Base-by-base conservation (phyloP, 768 basidiomycete genomes). In the Phylloporus arenicola region DNA sequence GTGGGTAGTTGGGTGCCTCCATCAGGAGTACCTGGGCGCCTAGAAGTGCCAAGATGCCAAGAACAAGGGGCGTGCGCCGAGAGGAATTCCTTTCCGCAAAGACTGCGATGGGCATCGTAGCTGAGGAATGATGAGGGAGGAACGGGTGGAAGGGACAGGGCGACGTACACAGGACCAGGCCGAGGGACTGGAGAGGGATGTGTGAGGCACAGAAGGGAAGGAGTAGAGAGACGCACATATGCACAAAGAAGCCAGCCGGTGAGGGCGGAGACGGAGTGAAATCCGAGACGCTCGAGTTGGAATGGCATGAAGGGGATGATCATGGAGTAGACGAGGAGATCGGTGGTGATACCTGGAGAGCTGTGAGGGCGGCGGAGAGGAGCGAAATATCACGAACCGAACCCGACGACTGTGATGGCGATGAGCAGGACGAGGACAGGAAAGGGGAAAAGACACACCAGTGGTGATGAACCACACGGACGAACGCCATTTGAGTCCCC, bases 261-360 rank as follows among this genome's bases (percentile, higher is more conserved):
- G 27, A 74, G 71, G 2, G 72, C 68, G 30, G 81, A 82, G 20
- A 81, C 73, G 11, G 65, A 48, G 8, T 61, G 58, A 50, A 78
- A 78, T 0, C 71, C 64, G 42, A 83, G 70, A 6, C 50, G 61
- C 56, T 82, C 75, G 20, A 84, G 74, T 30, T 80, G 81, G 57
- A 83, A 84, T 2, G 83, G 82, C 50, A 83, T 72, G 27, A 83
- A 80, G 9, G 83, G 82, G 29, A 83, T 76, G 50, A 83, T 78
- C 24, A 80, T 70, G 4, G 81, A 79, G 57, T 83, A 84, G 10
- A 80, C 76, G n/a, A 83, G 63, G 1, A 81, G 57, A 60, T 84
- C 83, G 1, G 75, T 76, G 3, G 68, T 68, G 39, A 72, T 68
- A 10, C 72, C 71, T 72, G 24, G 34, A 19, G 39, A 27, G 34